Evolutionary conservation across 2,329 filamentous ascomycete species (phyloP), one percentile per base, ranked within the genome.

Genomic region (Paraconiothyrium brasiliense): DNA sequence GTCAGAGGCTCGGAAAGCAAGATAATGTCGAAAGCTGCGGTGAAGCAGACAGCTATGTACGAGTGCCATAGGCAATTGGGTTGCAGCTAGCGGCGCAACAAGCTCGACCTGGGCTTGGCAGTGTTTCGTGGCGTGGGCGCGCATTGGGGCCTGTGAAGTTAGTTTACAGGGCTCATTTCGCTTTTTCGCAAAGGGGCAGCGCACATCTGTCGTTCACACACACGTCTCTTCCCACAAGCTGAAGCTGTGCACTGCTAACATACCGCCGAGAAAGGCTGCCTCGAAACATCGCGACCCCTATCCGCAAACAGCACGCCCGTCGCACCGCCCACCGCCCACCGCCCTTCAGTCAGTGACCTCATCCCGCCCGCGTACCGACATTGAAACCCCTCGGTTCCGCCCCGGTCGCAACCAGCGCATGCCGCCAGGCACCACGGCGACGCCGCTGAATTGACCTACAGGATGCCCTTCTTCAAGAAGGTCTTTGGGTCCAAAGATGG

Each of bases 381-480:
- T 57, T 51, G 52, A 57, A 48, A 54, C 61, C 50, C 58, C 56
- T 54, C 62, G 62, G 60, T 64, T 57, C 60, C n/a, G 58, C 61
- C 59, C 52, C 61, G 51, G 61, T 66, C 57, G 56, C 62, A 62
- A 58, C 56, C 63, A 58, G 65, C 69, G 64, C 58, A 71, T 71
- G 67, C 69, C 62, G 62, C 64, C 67, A 59, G 59, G 59, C 61
- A 58, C 60, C 48, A 51, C 56, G 67, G 68, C 63, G 60, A 67
- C 60, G 65, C 62, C 61, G 62, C 57, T 68, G 43, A 58, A 30
- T 13, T 51, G 60, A 63, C 61, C 35, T 46, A 24, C 65, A 71
- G 27, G 48, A 78, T 78, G 76, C 75, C 76, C 39, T 78, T 77
- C 67, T 78, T 78, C 71, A 77, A 74, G 62, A 77, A 75, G 61